Evolutionary conservation across 306 rosid genomes (phyloP), one percentile per base, ranked within the genome.

Genomic region (Herpetospermum pedunculosum): DNA sequence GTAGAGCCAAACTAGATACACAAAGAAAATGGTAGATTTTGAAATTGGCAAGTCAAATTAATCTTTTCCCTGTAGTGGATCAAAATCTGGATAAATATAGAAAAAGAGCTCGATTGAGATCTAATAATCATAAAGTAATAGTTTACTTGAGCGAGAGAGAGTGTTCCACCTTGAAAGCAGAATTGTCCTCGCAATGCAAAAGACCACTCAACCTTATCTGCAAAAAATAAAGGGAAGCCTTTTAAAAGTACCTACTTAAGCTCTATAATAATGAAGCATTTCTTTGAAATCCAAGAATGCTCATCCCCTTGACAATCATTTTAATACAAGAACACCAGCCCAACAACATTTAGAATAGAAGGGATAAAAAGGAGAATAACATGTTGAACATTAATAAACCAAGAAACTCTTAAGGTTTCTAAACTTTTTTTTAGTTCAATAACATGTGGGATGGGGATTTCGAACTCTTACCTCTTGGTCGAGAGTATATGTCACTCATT

Each of bases 131-230:
- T 19, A 41, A 23, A 23, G 30, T 8, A 32, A 30, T 34, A 30
- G 70, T 63, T 32, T 32, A 34, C 5, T 11, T 63, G n/a, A 4
- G 25, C 57, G 50, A 46, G 37, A 6, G 48, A 73, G 34, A 28
- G 44, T 16, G 4, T 53, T 76, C 2, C 74, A 94, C 98, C 98
- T 94, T 94, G 78, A 91, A 85, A 8, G 97, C 91, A 13, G 89
- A 83, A 79, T 77, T 83, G 76, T 94, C 98, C 48, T 91, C 97
- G 41, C 85, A 53, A 70, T 89, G 97, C 79, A 91, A 78, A 77
- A 94, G 95, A 3, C 98, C 98, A 73, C 75, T 94, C 81, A 94
- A 80, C 84, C 80, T 88, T 43, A 94, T 87, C 98, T 94, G 88
- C 80, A 83, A 37, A 60, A 80, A 59, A 9, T 23, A 19, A 50